Base-by-base conservation (phyloP, 2,329 filamentous ascomycete genomes). In the Aspergillus sp. region DNA sequence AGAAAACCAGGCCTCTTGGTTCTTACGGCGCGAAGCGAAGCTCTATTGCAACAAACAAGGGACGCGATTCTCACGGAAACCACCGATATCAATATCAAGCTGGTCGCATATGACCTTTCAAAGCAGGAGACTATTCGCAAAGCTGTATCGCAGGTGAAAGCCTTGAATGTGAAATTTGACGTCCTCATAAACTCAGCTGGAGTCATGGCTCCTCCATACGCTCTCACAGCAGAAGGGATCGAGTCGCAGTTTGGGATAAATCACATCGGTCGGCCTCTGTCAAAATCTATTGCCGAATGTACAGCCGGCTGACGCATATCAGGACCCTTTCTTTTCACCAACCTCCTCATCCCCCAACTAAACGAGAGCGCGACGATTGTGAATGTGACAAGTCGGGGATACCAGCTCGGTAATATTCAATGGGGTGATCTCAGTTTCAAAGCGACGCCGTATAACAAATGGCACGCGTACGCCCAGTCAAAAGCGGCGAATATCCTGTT, bases 401-500 rank as follows among this genome's bases (percentile, higher is more conserved):
- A 60, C 28, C 46, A 50, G 17, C 57, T 53, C 5, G 43, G 30
- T 5, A 30, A 45, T 15, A 48, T 49, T 3, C 28, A 25, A 19
- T 60, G 52, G n/a, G 57, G 34, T 0, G 57, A 60, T 60, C 15
- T 49, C 41, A 45, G n/a, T 23, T 60, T 60, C 7, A 11, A 49
- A 30, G 30, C 34, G 19, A 46, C 23, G 6, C 41, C 41, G 9
- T 60, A 60, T 7, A 43, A 60, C n/a, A 60, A 60, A n/a, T 60
- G 57, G 57, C 50, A 54, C n/a, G 45, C 57, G 17, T 60, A 60
- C 23, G 57, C 43, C 4, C 57, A 60, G 30, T 54, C 50, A 11
- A 60, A 60, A 8, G 34, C 51, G 2, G 57, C 57, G 6, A 55
- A 60, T 45, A 60, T 60, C 13, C 28, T 60, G 6, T 60, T 60